phyloP scores from a whole-genome alignment of 192 early-diverging fungal genomes.

The Spizellomyces sp. region DNA sequence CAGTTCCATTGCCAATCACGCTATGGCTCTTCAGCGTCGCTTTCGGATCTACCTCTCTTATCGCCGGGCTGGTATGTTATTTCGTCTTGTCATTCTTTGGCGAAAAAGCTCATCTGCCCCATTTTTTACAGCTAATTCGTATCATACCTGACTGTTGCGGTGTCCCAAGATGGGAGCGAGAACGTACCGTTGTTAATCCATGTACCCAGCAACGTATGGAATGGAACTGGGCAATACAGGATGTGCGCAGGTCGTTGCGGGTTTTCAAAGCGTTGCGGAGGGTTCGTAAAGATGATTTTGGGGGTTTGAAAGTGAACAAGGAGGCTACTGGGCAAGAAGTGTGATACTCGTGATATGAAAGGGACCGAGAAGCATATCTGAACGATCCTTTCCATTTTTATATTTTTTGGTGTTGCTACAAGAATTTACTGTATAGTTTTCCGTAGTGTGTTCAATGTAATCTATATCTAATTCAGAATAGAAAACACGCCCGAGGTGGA shows the following conservation, averaged over 20 bases:
- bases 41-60: conserved; percentile 74
- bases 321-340: neutral
- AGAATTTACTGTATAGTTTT: too few relatives aligned
- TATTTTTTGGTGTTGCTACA: too few relatives aligned
- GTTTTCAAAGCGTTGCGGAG: conserved; percentile 6
- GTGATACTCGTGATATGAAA: neutral
- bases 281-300: neutral
- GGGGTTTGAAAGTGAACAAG: neutral
- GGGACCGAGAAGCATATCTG: too few relatives aligned
- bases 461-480: too few relatives aligned
- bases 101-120: neutral
- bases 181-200: neutral
- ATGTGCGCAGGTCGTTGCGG: neutral
- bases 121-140: neutral
- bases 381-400: too few relatives aligned
- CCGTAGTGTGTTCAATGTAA: too few relatives aligned
- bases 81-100: neutral
- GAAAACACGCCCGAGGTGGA: too few relatives aligned
- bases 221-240: neutral
- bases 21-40: conserved; percentile 83
- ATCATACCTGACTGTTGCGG: neutral
- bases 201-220: neutral
- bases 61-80: conserved; percentile 74
- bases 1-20: conserved; percentile 51
- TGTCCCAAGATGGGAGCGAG: neutral